Percentiles rank a stretch among this genome's conserved stretches.
These are phyloP conservation scores for Aspergillus fructus DNA, from an alignment of 2,329 filamentous ascomycete species.

Conservation along the genomic window DNA sequence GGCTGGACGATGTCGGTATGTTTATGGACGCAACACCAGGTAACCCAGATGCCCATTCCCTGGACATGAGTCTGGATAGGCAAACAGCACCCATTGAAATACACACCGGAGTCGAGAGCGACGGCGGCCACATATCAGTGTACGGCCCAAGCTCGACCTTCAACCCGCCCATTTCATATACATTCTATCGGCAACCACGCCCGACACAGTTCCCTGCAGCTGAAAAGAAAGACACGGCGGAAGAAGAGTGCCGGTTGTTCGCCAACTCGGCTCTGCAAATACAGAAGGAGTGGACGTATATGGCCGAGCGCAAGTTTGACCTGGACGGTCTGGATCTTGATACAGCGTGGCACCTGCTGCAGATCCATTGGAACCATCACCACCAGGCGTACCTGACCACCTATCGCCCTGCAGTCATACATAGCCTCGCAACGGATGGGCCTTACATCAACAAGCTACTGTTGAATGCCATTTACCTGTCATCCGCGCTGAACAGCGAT, in stretches of 20 bases:
- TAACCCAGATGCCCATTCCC: neutral
- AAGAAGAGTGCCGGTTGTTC: neutral
- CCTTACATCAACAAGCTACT: conserved; percentile 38
- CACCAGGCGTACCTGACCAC: conserved; percentile 40
- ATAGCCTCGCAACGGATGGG: conserved; percentile 37
- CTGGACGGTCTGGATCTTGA: conserved; percentile 35
- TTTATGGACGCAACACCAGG: neutral
- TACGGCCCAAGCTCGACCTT: neutral
- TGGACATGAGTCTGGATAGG: neutral
- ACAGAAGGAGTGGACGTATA: neutral
- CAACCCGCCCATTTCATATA: neutral
- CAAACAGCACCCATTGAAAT: neutral
- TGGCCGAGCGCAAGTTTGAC: conserved; percentile 22
- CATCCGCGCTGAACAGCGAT: conserved; percentile 39
- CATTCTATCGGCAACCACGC: neutral
- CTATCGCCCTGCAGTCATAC: conserved; percentile 43
- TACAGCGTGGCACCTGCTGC: conserved; percentile 37
- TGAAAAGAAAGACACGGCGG: neutral
- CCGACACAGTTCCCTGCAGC: neutral
- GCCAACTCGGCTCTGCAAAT: neutral
- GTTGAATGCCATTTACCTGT: conserved; percentile 42
- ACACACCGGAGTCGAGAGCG: neutral
- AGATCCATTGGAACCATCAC: conserved; percentile 41
- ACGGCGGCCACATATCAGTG: neutral
- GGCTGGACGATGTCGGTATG: neutral